These are phyloP conservation scores for Metschnikowia continentalis DNA, from an alignment of 805 yeast species.

Conservation along the genomic window DNA sequence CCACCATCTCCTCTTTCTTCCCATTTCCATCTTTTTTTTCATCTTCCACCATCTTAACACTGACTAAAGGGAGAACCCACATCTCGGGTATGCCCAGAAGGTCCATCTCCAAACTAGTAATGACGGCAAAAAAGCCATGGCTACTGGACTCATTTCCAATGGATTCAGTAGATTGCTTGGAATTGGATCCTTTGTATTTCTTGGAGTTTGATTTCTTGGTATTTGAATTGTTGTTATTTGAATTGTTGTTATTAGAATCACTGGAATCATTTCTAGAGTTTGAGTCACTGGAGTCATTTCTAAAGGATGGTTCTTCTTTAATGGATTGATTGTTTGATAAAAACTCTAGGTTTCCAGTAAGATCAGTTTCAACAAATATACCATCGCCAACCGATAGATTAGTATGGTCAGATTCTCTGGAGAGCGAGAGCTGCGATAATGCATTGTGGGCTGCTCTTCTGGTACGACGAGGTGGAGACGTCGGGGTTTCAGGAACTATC, in stretches of 20 bases:
- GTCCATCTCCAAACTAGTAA: not conserved
- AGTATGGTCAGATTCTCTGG: slow-evolving; percentile 38
- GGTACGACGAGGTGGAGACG: slow-evolving; percentile 19
- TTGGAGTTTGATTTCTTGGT: too few relatives aligned
- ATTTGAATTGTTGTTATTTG: too few relatives aligned
- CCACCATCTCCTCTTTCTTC: not conserved
- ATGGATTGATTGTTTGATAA: too few relatives aligned
- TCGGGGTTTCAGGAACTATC: not conserved
- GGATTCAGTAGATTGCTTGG: too few relatives aligned
- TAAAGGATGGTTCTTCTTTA: too few relatives aligned
- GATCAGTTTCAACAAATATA: slow-evolving; percentile 30
- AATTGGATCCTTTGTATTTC: too few relatives aligned
- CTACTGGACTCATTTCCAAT: too few relatives aligned
- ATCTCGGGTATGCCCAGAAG: slow-evolving; percentile 2
- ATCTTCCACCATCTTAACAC: not conserved
- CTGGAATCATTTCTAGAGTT: not conserved
- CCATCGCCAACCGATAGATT: slow-evolving; percentile 52
- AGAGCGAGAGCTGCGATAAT: slow-evolving; percentile 4
- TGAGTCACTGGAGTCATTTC: not conserved
- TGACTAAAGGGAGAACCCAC: slow-evolving; percentile 1
- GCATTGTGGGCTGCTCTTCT: slow-evolving; percentile 11
- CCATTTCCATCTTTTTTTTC: not conserved
- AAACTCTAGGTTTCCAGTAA: not conserved
- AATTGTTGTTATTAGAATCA: too few relatives aligned
- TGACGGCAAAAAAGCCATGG: not conserved